Evolutionary conservation across 1,139 yeast genomes (phyloP), one percentile per base, ranked within the genome.

Genomic region (Taphrina flavorubra): DNA sequence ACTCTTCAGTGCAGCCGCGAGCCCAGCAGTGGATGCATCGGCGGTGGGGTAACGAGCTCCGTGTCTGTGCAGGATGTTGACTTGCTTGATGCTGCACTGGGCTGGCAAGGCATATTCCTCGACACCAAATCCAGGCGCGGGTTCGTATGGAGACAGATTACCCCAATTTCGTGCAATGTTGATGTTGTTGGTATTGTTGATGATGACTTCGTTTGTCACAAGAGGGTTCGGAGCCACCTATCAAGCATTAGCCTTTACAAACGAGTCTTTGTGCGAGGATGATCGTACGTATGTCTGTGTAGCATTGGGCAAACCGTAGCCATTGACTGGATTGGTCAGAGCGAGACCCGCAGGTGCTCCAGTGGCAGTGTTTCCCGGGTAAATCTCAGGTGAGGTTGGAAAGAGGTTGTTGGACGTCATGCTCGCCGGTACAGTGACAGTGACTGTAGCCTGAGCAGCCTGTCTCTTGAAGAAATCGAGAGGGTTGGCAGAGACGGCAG

Each of bases 31-130:
- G 47, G 61, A 57, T 5, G 61, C 47, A 31, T 44, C 61, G 8
- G 61, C 47, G 11, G 61, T 57, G 18, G 61, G 61, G 40, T 57
- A 57, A n/a, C 61, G 61, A 14, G 61, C 46, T 7, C 61, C 61
- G 37, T 57, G 61, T 40, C 61, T 2, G 46, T 57, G 61, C 51
- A 57, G 51, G 39, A 25, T 34, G 61, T 57, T 18, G 3, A 44
- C 61, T 36, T 57, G 61, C 51, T 44, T 25, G 39, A 57, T 31
- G 16, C 39, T 39, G 34, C 61, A 57, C 11, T 40, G 47, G 13
- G 61, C 51, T 25, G 61, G 61, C 51, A 57, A 18, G 14, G 61
- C 47, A 44, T 57, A 57, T 31, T 57, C 61, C 37, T 57, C 51
- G 16, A 44, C 61, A 25, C 61, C 61, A 37, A 40, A 57, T 2